Conservation (phyloP, 164 flowering plant genomes). For the Kingdonia uniflora region DNA sequence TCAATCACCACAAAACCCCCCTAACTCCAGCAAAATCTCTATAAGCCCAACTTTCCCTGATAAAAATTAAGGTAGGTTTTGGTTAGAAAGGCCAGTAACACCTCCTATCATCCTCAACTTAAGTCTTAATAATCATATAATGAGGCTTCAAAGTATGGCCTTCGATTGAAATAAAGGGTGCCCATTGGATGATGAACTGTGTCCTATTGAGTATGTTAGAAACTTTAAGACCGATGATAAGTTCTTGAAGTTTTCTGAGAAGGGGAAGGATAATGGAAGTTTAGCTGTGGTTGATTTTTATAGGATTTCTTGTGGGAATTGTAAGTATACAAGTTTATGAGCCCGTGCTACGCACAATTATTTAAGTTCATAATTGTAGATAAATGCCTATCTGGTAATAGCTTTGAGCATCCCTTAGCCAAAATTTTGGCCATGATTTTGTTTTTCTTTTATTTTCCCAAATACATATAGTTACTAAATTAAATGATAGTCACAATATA, state of each 20-base stretch:
- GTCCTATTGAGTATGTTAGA: constrained; percentile 91
- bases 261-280: constrained; percentile 50
- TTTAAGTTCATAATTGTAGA: too few species aligned
- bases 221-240: constrained; percentile 80
- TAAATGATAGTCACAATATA: too few species aligned
- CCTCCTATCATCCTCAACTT: constrained; percentile 6
- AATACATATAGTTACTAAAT: too few species aligned
- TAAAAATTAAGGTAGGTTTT: constrained; percentile 10
- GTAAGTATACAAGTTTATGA: too few species aligned
- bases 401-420: too few species aligned
- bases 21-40: constrained; percentile 7
- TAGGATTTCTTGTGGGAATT: constrained; percentile 90
- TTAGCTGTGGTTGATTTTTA: constrained; percentile 91
- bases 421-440: too few species aligned
- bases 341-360: too few species aligned
- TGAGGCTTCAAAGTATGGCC: too few species aligned
- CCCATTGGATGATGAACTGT: constrained; percentile 28
- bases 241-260: constrained; percentile 46
- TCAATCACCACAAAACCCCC: constrained; percentile 13
- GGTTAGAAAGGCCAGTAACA: constrained; percentile 16
- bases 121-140: neutral
- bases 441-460: too few species aligned
- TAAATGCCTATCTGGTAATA: too few species aligned
- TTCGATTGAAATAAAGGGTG: too few species aligned
- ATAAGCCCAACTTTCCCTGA: constrained; percentile 3